Conservation (phyloP, 164 flowering plant species). For the Vitis amurensis region DNA sequence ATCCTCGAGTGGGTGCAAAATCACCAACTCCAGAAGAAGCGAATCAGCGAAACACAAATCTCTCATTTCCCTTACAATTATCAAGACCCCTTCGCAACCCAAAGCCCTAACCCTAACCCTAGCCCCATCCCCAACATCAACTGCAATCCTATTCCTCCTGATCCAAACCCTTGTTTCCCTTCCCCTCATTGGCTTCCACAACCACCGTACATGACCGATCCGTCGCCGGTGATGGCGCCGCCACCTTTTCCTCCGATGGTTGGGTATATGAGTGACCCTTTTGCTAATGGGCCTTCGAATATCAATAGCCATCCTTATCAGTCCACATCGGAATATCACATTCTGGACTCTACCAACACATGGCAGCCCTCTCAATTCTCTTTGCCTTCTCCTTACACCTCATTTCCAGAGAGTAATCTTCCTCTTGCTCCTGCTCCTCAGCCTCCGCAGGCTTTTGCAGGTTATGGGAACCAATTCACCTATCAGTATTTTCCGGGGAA, state of each 20-base stretch:
- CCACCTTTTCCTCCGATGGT: conserved; percentile 21
- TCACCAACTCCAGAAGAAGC: conserved; percentile 68
- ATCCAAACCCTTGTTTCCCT: conserved; percentile 20
- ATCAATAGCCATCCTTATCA: conserved; percentile 12
- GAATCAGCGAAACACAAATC: conserved; percentile 15
- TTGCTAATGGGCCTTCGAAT: conserved; percentile 10
- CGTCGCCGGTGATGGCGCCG: neutral
- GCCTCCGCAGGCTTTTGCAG: conserved; percentile 16
- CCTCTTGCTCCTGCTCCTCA: neutral
- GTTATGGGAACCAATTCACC: conserved; percentile 34
- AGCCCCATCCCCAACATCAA: conserved; percentile 16
- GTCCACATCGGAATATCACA: conserved; percentile 26
- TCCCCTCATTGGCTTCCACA: conserved; percentile 28
- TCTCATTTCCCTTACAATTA: no score
- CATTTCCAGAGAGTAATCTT: conserved; percentile 23
- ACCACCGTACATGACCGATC: conserved; percentile 14
- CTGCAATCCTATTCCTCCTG: conserved; percentile 8
- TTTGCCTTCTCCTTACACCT: conserved; percentile 18
- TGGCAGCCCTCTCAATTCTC: conserved; percentile 35
- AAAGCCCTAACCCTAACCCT: conserved; percentile 30
- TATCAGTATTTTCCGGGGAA: conserved; percentile 31
- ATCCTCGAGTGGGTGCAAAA: conserved; percentile 92
- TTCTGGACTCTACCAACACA: conserved; percentile 34
- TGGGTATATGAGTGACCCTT: conserved; percentile 37
- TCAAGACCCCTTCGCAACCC: neutral